Conservation (phyloP, 805 yeast species). For the Sugiyamaella americana region DNA sequence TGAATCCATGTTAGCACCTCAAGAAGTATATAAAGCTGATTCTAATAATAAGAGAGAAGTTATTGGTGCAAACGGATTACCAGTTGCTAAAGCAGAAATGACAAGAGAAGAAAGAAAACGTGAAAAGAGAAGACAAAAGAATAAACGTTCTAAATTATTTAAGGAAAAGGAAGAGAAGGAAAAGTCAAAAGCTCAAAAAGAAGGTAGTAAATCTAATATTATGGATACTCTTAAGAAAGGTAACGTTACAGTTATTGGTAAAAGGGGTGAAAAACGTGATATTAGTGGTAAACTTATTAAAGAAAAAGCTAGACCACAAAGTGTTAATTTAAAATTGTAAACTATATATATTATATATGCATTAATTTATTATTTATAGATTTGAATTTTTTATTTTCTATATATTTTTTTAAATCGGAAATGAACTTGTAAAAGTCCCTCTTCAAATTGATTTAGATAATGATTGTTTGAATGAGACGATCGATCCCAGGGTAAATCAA, state of each 20-base stretch:
- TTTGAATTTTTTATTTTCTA: conserved; percentile 23
- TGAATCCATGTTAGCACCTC: conserved; percentile 83
- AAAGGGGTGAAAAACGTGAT: conserved; percentile 68
- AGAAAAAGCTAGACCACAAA: conserved; percentile 28
- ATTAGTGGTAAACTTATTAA: conserved; percentile 60
- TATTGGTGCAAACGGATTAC: conserved; percentile 61
- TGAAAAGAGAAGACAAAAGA: conserved; percentile 78
- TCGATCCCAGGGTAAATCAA: conserved; percentile 34
- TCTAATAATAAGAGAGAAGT: conserved; percentile 47
- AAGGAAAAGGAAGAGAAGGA: conserved; percentile 32
- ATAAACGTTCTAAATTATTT: conserved; percentile 59
- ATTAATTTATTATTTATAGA: no score
- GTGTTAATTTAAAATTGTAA: conserved; percentile 30
- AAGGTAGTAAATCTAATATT: conserved; percentile 54
- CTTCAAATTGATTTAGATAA: conserved; percentile 29
- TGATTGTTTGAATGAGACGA: conserved; percentile 24
- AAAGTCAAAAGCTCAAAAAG: conserved; percentile 37
- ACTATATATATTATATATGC: background rate
- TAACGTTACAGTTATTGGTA: conserved; percentile 72
- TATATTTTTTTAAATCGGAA: conserved; percentile 30
- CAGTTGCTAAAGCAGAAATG: conserved; percentile 75
- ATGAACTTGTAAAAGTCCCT: conserved; percentile 33
- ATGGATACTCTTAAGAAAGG: conserved; percentile 69
- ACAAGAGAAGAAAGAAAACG: conserved; percentile 81
- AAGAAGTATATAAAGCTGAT: conserved; percentile 65